A percentile compares a stretch with the other conserved stretches of the same genome.
These are phyloP conservation scores for Naematelia encephala DNA, from an alignment of 768 basidiomycete species.

Conservation along the genomic window DNA sequence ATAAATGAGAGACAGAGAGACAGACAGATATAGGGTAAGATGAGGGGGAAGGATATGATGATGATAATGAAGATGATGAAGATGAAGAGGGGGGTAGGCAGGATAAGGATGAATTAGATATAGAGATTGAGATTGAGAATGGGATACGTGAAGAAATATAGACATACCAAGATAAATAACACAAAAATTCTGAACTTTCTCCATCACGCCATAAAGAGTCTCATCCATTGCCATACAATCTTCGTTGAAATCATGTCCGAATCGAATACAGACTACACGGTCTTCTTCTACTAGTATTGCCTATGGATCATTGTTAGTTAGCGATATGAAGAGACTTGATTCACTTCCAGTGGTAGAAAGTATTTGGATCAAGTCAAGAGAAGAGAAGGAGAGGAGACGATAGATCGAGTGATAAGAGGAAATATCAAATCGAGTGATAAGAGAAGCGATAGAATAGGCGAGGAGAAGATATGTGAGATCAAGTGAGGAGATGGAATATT, in stretches of 20 bases:
- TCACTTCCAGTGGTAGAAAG: neutral
- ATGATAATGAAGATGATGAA: no score
- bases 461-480: no score
- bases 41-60: neutral
- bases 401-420: no score
- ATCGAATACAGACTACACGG: constrained; percentile 86
- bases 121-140: neutral
- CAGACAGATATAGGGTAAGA: neutral
- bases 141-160: neutral
- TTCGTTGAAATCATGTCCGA: constrained; percentile 88
- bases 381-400: no score
- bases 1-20: no score
- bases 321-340: no score
- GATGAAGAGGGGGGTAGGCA: no score
- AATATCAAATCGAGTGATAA: no score
- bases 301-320: constrained; percentile 51
- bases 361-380: no score
- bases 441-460: no score
- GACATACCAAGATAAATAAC: constrained; percentile 73
- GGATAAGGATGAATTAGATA: constrained; percentile 1
- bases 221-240: constrained; percentile 99
- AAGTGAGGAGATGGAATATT: no score
- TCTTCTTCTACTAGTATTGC: constrained; percentile 98
- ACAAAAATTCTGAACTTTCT: constrained; percentile 97
- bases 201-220: constrained; percentile 82